phyloP scores from a whole-genome alignment of 1,139 yeast species.

The Geotrichum carabidarum region DNA sequence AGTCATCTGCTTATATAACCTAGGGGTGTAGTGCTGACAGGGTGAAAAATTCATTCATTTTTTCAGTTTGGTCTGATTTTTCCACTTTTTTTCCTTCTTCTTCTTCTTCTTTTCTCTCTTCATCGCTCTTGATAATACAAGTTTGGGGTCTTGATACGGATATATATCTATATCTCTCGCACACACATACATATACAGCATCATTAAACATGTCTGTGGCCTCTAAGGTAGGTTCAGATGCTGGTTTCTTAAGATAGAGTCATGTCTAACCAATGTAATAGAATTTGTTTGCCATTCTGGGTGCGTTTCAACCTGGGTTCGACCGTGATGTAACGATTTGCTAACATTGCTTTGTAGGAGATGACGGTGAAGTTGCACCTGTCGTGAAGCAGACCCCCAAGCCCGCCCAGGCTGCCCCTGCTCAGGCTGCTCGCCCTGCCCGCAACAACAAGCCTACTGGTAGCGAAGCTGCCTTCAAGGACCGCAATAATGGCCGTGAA shows the following conservation, averaged over 20 bases:
- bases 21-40: too few species aligned
- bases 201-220: conserved; percentile 29
- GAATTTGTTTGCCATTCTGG: conserved; percentile 34
- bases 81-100: conserved; percentile 4
- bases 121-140: not conserved
- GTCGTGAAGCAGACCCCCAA: conserved; percentile 72
- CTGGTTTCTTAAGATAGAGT: not conserved
- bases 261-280: conserved; percentile 15
- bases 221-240: conserved; percentile 27
- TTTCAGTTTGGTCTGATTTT: not conserved
- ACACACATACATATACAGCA: conserved; percentile 7
- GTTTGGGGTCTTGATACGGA: conserved; percentile 9
- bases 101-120: conserved; percentile 4
- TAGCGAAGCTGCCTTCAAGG: conserved; percentile 85
- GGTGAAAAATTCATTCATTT: not conserved
- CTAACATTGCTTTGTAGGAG: conserved; percentile 35
- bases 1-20: too few species aligned
- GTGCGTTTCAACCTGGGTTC: conserved; percentile 9
- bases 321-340: not conserved
- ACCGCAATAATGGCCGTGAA: conserved; percentile 55
- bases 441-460: conserved; percentile 50
- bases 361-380: conserved; percentile 69
- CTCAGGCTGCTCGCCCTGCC: conserved; percentile 64
- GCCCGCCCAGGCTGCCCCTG: conserved; percentile 80
- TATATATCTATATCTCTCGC: not conserved